phyloP scores from a whole-genome alignment of 371 early-diverging fungal species.

The Rhizopus delemar region DNA sequence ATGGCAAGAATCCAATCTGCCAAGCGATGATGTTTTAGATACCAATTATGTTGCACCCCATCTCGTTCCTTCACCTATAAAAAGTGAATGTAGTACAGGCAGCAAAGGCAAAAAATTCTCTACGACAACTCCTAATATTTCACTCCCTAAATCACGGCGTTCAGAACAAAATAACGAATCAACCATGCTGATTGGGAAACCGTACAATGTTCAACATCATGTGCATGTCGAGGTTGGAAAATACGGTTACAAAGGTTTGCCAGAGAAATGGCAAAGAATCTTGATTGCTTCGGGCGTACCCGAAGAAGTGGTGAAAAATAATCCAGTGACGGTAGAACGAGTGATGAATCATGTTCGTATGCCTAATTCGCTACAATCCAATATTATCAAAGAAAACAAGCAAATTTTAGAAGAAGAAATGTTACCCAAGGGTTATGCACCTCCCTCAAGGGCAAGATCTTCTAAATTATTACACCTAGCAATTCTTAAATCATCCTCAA shows the following conservation, averaged over 20 bases:
- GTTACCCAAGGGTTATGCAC: constrained; percentile 50
- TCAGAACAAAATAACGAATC: constrained; percentile 2
- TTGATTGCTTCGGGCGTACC: constrained; percentile 57
- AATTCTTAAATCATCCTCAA: constrained; percentile 19
- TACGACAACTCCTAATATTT: too few relatives aligned
- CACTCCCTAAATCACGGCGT: too few relatives aligned
- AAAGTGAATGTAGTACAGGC: constrained; percentile 8
- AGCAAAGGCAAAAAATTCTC: constrained; percentile 3
- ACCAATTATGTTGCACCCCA: constrained; percentile 66
- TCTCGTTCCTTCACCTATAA: constrained; percentile 59
- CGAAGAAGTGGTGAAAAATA: constrained; percentile 56
- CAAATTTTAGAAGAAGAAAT: background rate
- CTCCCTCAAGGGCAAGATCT: constrained; percentile 44
- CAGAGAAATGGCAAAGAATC: constrained; percentile 58
- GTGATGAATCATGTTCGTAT: constrained; percentile 60
- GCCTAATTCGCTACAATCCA: constrained; percentile 47
- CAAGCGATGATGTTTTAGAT: constrained; percentile 65
- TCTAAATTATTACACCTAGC: constrained; percentile 40
- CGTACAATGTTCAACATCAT: constrained; percentile 65
- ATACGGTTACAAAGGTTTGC: constrained; percentile 55
- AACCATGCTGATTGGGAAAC: constrained; percentile 55
- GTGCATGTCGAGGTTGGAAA: constrained; percentile 63
- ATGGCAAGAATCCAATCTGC: constrained; percentile 59
- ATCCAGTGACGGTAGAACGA: constrained; percentile 53
- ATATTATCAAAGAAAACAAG: background rate